Percentiles rank a stretch among this genome's conserved stretches.
phyloP scores from a whole-genome alignment of 352 stramenopile genomes.

The Pythium biforme region DNA sequence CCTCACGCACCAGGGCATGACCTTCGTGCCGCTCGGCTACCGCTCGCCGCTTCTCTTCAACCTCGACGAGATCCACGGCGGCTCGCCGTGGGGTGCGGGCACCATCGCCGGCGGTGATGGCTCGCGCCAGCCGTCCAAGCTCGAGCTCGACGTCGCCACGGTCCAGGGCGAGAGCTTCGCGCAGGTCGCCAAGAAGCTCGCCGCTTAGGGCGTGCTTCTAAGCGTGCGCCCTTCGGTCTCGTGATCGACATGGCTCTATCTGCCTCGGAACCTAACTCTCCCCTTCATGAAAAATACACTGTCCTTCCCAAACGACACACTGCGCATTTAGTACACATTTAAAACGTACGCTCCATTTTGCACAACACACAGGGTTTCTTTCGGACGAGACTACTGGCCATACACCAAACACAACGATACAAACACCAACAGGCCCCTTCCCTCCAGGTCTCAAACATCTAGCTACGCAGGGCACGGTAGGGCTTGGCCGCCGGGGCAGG shows the following conservation, averaged over 20 bases:
- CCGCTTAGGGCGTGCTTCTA: conserved; percentile 34
- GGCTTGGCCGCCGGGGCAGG: neutral
- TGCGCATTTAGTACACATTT: too few relatives aligned
- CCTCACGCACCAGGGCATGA: conserved; percentile 88
- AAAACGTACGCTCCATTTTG: neutral
- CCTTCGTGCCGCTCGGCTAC: conserved; percentile 89
- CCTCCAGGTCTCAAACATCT: too few relatives aligned
- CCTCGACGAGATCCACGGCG: conserved; percentile 78
- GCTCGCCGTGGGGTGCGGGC: conserved; percentile 78
- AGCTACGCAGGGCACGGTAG: conserved; percentile 13
- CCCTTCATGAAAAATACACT: conserved; percentile 1
- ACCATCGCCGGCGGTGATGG: conserved; percentile 81
- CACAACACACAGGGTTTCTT: neutral
- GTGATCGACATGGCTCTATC: conserved; percentile 1
- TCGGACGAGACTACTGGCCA: neutral
- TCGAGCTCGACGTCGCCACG: conserved; percentile 79
- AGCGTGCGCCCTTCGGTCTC: conserved; percentile 12
- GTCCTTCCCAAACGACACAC: neutral
- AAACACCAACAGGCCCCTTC: too few relatives aligned
- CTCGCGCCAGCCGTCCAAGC: conserved; percentile 68
- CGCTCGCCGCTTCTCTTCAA: conserved; percentile 62
- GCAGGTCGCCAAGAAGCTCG: conserved; percentile 77
- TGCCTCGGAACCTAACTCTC: too few relatives aligned
- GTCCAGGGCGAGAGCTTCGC: conserved; percentile 87
- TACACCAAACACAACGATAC: neutral